phyloP scores from a whole-genome alignment of 2,329 filamentous ascomycete species.

The Penicillium sp. region DNA sequence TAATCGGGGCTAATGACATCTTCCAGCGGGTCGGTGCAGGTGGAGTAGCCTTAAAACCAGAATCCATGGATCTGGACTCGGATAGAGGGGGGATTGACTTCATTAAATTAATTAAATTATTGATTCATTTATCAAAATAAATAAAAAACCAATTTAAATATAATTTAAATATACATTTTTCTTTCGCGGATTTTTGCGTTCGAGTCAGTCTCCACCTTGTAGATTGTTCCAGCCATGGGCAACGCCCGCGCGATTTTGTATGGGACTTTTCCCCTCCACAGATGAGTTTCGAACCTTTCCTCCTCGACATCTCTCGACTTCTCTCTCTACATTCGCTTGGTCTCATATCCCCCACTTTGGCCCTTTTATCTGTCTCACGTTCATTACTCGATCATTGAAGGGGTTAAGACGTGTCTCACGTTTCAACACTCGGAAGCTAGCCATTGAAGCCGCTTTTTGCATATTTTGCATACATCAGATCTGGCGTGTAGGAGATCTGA shows the following conservation, averaged over 20 bases:
- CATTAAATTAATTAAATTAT: neutral
- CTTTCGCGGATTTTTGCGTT: neutral
- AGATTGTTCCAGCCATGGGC: neutral
- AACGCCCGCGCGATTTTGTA: constrained; percentile 2
- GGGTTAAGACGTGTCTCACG: constrained; percentile 13
- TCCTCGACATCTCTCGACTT: neutral
- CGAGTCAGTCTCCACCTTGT: neutral
- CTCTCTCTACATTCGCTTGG: neutral
- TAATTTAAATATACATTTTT: no score
- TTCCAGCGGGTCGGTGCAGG: constrained; percentile 19
- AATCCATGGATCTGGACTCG: constrained; percentile 7
- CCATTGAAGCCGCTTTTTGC: constrained; percentile 2
- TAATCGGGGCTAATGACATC: constrained; percentile 4
- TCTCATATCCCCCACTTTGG: neutral
- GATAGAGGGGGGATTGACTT: neutral
- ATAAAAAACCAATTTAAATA: neutral
- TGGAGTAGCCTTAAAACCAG: constrained; percentile 16
- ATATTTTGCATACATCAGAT: constrained; percentile 13
- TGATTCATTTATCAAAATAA: neutral
- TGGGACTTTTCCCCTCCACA: neutral
- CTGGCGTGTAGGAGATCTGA: constrained; percentile 11
- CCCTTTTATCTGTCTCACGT: neutral
- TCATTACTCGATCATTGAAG: neutral
- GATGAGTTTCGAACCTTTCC: neutral
- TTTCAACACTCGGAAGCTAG: constrained; percentile 6